Conservation (phyloP, 345 rosid species). For the Arabis alpina region DNA sequence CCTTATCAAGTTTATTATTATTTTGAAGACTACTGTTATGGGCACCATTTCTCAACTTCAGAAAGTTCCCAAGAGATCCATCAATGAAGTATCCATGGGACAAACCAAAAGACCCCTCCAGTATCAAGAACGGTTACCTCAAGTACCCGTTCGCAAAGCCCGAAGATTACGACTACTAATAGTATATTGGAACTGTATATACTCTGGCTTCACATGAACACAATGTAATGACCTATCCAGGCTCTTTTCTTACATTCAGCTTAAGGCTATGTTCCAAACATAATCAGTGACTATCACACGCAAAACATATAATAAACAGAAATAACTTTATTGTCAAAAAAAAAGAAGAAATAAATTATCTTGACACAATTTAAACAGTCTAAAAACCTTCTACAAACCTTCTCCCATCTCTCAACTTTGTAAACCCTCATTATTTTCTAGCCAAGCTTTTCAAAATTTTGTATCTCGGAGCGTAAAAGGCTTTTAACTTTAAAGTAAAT, state of each 20-base stretch:
- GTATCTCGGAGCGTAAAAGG: constrained; percentile 37
- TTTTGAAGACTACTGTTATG: constrained; percentile 65
- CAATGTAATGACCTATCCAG: constrained; percentile 27
- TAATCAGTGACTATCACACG: neutral
- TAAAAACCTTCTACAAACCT: constrained; percentile 29
- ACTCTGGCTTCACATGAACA: constrained; percentile 10
- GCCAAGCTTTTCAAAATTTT: constrained; percentile 36
- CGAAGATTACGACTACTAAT: constrained; percentile 67
- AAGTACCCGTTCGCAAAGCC: constrained; percentile 80
- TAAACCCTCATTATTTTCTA: constrained; percentile 38
- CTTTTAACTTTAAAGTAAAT: constrained; percentile 29
- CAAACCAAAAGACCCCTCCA: constrained; percentile 65
- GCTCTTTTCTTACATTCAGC: constrained; percentile 1
- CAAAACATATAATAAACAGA: constrained; percentile 28
- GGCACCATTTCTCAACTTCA: constrained; percentile 95
- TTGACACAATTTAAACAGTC: constrained; percentile 32
- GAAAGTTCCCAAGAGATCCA: constrained; percentile 91
- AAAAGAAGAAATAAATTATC: constrained; percentile 21
- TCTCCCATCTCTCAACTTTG: constrained; percentile 10
- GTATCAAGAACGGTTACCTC: constrained; percentile 52
- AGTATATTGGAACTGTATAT: constrained; percentile 9
- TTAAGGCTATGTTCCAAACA: constrained; percentile 12
- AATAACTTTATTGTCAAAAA: constrained; percentile 38
- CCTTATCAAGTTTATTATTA: neutral
- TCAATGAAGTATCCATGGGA: constrained; percentile 83